Conservation (phyloP, 2,329 filamentous ascomycete genomes). For the Fusarium xyrophilum region DNA sequence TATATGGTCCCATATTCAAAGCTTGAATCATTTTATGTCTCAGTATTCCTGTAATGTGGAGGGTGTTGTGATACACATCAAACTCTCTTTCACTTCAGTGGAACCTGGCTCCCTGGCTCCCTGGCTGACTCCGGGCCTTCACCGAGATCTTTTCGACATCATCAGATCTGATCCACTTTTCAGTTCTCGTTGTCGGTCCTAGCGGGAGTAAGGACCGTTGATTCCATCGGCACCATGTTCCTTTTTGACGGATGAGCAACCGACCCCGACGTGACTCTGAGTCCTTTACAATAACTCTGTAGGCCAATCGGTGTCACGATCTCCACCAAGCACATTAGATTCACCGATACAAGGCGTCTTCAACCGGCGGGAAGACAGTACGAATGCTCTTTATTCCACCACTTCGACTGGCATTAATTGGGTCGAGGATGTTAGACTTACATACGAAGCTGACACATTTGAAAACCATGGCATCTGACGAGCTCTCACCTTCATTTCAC, state of each 20-base stretch:
- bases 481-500: neutral
- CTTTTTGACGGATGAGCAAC: slow-evolving; percentile 8
- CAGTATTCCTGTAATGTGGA: neutral
- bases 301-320: slow-evolving; percentile 9
- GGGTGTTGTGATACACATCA: slow-evolving; percentile 17
- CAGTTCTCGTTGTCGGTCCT: slow-evolving; percentile 11
- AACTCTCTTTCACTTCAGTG: slow-evolving; percentile 4
- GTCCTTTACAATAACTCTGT: neutral
- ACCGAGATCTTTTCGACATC: slow-evolving; percentile 37
- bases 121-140: slow-evolving; percentile 32
- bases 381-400: neutral
- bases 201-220: slow-evolving; percentile 13
- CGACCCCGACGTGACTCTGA: slow-evolving; percentile 9
- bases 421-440: neutral
- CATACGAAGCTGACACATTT: neutral
- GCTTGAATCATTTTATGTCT: slow-evolving; percentile 1
- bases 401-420: neutral
- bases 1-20: slow-evolving; percentile 32
- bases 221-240: slow-evolving; percentile 12
- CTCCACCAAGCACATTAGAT: slow-evolving; percentile 12
- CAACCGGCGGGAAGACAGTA: slow-evolving; percentile 18
- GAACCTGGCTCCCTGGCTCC: slow-evolving; percentile 16
- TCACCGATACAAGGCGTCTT: slow-evolving; percentile 32
- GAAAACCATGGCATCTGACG: neutral
- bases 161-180: slow-evolving; percentile 29